Evolutionary conservation across 2,329 filamentous ascomycete genomes (phyloP), one percentile per base, ranked within the genome.

Genomic region (Simplicillium aogashimaense): DNA sequence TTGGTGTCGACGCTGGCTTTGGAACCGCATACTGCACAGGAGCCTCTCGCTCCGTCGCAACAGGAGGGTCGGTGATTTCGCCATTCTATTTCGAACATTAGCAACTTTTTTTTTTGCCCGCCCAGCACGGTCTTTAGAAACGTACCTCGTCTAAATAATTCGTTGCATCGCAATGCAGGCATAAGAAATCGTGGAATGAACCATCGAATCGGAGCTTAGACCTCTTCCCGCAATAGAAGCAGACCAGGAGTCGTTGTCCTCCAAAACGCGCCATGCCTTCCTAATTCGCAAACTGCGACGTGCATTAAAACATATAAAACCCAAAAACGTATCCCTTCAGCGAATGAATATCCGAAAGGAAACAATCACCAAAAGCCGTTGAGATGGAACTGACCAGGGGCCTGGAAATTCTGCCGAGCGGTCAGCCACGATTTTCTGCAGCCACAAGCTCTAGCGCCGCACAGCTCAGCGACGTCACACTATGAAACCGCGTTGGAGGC

Each of bases 61-160:
- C 69, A 3, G 86, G 88, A 18, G 89, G 86, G 59, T 98, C 90
- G 41, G 86, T 83, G 48, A 97, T 92, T 38, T 94, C 80, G 53
- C 90, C 90, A 57, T 86, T 78, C 84, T 92, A 53, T 3, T 43
- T 11, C 2, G 3, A 36, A 52, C 36, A 52, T 17, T 16, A 40
- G 42, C 6, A 30, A 5, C 12, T 28, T 32, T 31, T 20, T n/a
- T 5, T n/a, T 10, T 34, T 18, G n/a, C n/a, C n/a, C n/a, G n/a
- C n/a, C n/a, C n/a, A n/a, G n/a, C n/a, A n/a, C n/a, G n/a, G n/a
- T n/a, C n/a, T n/a, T n/a, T n/a, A n/a, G n/a, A n/a, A 7, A 44
- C 67, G 44, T 65, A 92, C 88, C 67, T 90, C 73, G 57, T 98
- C 92, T 28, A 95, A 69, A 64, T 86, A 85, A 61, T 97, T 98